Evolutionary conservation across 2,329 filamentous ascomycete genomes (phyloP).

Genomic region (Intubia oerlemansii): DNA sequence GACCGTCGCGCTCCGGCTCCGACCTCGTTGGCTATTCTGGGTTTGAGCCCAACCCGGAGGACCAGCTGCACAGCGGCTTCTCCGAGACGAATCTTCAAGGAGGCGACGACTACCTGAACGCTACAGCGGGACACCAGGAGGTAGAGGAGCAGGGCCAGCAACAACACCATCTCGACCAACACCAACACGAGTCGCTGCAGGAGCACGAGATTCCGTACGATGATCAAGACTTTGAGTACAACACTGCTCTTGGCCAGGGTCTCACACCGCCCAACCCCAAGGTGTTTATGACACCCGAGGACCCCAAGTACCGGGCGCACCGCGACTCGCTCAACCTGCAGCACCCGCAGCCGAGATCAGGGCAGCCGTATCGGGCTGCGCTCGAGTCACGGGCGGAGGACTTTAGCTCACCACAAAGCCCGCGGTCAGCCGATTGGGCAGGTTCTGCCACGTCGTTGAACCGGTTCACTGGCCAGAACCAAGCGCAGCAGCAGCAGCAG

Average conservation of each 20-base stretch:
- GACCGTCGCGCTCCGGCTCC: constrained; percentile 55
- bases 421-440: constrained; percentile 38
- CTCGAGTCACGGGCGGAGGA: constrained; percentile 50
- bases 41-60: constrained; percentile 35
- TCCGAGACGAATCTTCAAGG: constrained; percentile 26
- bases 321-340: constrained; percentile 62
- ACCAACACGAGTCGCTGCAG: constrained; percentile 2
- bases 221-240: constrained; percentile 1
- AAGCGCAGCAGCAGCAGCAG: constrained; percentile 21
- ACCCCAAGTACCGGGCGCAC: constrained; percentile 66
- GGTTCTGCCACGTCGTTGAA: constrained; percentile 37
- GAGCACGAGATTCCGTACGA: constrained; percentile 1
- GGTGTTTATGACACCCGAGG: constrained; percentile 35
- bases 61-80: constrained; percentile 36
- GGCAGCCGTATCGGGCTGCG: constrained; percentile 51
- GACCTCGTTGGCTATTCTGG: constrained; percentile 49
- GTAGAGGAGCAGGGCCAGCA: constrained; percentile 1
- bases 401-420: constrained; percentile 39
- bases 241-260: too few relatives aligned
- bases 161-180: constrained; percentile 2
- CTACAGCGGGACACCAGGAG: too few relatives aligned
- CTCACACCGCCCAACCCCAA: constrained; percentile 27
- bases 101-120: constrained; percentile 9
- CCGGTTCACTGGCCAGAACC: constrained; percentile 24
- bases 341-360: constrained; percentile 57